phyloP scores from a whole-genome alignment of 164 flowering plant genomes.

The Cinnamomum chago region DNA sequence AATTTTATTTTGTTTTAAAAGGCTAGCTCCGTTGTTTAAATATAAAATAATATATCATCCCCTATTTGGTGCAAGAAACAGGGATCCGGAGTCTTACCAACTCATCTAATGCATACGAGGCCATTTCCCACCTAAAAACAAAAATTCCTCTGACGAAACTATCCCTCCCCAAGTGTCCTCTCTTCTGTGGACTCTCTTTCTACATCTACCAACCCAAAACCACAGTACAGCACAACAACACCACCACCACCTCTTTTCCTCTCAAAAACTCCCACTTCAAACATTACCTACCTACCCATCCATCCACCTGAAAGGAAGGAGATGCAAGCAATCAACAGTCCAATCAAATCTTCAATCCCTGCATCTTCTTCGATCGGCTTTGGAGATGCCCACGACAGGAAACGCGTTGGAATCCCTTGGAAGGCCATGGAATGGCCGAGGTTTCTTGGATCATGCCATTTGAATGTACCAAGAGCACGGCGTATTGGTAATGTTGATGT shows the following conservation, averaged over 20 bases:
- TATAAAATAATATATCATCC: too few species aligned
- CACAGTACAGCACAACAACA: not conserved
- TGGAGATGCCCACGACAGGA: slow-evolving; percentile 20
- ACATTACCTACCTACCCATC: not conserved
- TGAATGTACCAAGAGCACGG: not conserved
- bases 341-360: not conserved
- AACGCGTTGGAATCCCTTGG: not conserved
- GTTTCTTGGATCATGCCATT: not conserved
- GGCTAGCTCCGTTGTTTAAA: too few species aligned
- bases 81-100: too few species aligned
- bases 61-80: too few species aligned
- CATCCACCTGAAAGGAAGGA: too few species aligned
- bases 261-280: not conserved
- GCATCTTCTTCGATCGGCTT: slow-evolving; percentile 6
- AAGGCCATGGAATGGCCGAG: slow-evolving; percentile 15
- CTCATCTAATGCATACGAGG: too few species aligned
- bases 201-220: not conserved
- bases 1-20: too few species aligned
- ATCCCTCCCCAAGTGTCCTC: too few species aligned
- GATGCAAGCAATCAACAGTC: slow-evolving; percentile 11
- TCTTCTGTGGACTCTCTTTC: too few species aligned
- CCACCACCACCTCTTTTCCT: not conserved
- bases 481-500: not conserved
- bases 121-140: too few species aligned
- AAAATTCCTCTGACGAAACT: too few species aligned